These are phyloP conservation scores for Blastobotrys buckinghamii DNA, from an alignment of 1,139 yeast genomes.

Conservation along the genomic window DNA sequence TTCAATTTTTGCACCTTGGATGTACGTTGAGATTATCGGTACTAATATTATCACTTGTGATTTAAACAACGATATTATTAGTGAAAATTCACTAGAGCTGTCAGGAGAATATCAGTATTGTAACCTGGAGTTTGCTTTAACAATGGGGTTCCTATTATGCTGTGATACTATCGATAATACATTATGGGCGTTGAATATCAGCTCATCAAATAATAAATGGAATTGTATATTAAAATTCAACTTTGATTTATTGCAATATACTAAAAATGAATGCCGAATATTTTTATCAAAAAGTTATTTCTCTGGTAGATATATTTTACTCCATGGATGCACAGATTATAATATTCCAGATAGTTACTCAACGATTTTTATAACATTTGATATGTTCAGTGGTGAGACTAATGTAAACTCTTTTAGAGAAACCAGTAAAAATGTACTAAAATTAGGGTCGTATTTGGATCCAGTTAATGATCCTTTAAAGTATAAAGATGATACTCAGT, in stretches of 20 bases:
- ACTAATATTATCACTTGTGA: background rate
- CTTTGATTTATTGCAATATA: too few relatives aligned
- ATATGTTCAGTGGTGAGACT: background rate
- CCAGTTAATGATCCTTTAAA: background rate
- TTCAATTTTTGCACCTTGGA: background rate
- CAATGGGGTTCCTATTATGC: too few relatives aligned
- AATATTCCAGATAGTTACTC: background rate
- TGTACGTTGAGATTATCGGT: constrained; percentile 1
- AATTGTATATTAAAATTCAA: too few relatives aligned
- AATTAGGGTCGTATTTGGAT: background rate
- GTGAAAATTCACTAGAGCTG: background rate
- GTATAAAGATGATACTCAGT: background rate
- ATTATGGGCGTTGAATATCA: too few relatives aligned
- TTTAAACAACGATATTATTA: background rate
- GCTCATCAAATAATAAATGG: too few relatives aligned
- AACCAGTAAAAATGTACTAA: background rate
- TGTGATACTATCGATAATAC: too few relatives aligned
- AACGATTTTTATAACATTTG: background rate
- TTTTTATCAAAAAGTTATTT: too few relatives aligned
- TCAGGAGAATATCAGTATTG: background rate
- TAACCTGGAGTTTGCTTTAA: too few relatives aligned
- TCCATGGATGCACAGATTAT: background rate
- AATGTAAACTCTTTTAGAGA: background rate
- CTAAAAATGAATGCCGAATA: too few relatives aligned
- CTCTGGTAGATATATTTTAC: too few relatives aligned